These are phyloP conservation scores for Jacaranda mimosifolia DNA, from an alignment of 257 asterid species.

Conservation along the genomic window DNA sequence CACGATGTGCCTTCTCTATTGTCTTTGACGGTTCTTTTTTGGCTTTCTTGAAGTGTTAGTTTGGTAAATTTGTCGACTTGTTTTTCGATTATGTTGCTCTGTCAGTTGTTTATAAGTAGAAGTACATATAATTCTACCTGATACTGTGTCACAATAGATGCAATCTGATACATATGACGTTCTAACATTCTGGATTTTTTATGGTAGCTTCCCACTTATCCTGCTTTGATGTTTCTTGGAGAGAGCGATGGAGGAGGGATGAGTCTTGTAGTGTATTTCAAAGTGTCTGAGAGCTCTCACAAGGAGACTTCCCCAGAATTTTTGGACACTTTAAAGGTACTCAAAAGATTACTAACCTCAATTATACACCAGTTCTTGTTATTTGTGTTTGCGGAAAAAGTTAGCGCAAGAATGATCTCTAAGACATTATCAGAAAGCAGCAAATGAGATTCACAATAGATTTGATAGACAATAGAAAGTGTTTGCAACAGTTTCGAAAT, in stretches of 20 bases:
- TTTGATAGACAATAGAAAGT: conserved; percentile 9
- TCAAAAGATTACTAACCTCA: not conserved
- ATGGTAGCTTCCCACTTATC: conserved; percentile 82
- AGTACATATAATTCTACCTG: not conserved
- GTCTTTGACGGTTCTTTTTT: not conserved
- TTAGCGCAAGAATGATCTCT: not conserved
- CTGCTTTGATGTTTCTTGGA: conserved; percentile 81
- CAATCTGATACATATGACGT: too few relatives aligned
- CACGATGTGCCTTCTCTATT: conserved; percentile 67
- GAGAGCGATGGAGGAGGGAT: conserved; percentile 86
- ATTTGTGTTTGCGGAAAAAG: not conserved
- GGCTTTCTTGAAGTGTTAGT: not conserved
- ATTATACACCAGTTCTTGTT: not conserved
- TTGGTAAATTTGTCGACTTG: not conserved
- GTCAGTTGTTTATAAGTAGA: too few relatives aligned
- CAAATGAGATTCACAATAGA: too few relatives aligned
- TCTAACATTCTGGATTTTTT: conserved; percentile 14
- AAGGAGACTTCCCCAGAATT: conserved; percentile 53
- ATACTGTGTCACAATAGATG: not conserved
- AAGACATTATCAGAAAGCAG: not conserved
- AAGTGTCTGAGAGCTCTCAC: conserved; percentile 65
- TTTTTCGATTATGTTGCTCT: too few relatives aligned
- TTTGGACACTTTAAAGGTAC: conserved; percentile 76
- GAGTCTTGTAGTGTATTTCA: conserved; percentile 86
- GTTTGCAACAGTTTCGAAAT: too few relatives aligned